These are phyloP conservation scores for Saksenaea vasiformis DNA, from an alignment of 371 early-diverging fungal genomes.

Conservation along the genomic window DNA sequence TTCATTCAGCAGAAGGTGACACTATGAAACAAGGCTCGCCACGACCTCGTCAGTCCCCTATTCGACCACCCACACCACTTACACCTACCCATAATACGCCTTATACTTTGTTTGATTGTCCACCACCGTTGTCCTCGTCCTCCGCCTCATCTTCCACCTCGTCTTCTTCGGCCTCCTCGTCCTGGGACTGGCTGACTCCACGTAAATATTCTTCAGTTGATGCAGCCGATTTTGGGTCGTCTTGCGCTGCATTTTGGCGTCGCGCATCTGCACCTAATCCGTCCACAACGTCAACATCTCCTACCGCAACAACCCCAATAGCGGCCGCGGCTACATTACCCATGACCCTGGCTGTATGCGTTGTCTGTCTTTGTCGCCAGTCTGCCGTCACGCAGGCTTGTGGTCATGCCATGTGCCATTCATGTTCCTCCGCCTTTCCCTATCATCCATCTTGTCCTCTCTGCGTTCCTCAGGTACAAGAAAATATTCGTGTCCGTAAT, in stretches of 20 bases:
- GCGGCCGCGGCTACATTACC: background rate
- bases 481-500: background rate
- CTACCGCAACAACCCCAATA: background rate
- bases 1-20: background rate
- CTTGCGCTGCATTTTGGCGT: conserved; percentile 1
- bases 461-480: background rate
- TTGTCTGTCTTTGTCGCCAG: conserved; percentile 1
- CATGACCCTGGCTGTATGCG: background rate
- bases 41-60: background rate
- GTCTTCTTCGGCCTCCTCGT: background rate
- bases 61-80: conserved; percentile 1
- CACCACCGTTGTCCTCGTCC: background rate
- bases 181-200: conserved; percentile 1
- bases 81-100: background rate
- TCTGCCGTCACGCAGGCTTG: conserved; percentile 10
- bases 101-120: background rate
- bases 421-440: background rate
- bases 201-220: background rate
- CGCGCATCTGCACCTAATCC: background rate
- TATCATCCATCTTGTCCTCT: background rate
- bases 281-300: background rate
- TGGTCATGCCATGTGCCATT: background rate
- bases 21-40: conserved; percentile 3
- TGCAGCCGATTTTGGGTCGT: background rate
- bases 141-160: background rate